phyloP scores from a whole-genome alignment of 805 yeast species.

The Saturnispora quitensis region DNA sequence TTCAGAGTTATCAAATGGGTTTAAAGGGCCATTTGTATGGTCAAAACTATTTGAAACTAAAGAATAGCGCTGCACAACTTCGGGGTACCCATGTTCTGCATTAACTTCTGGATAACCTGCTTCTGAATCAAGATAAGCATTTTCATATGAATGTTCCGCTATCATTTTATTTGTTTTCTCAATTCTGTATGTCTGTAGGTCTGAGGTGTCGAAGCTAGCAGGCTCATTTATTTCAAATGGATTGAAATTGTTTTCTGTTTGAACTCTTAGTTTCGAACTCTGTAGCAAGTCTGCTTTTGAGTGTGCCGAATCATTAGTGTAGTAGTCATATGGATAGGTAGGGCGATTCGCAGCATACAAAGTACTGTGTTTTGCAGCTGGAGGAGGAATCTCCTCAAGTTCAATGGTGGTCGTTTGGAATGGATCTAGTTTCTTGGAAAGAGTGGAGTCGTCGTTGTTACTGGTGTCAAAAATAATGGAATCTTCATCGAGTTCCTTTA shows the following conservation, averaged over 20 bases:
- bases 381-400: constrained; percentile 28
- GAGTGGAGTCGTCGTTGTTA: not conserved
- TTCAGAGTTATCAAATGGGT: not conserved
- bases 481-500: not conserved
- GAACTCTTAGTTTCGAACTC: not conserved
- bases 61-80: constrained; percentile 1
- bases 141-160: not conserved
- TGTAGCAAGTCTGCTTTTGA: constrained; percentile 1
- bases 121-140: not conserved
- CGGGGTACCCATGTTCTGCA: not conserved
- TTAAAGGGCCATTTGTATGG: not conserved
- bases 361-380: constrained; percentile 27
- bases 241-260: not conserved
- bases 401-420: constrained; percentile 10
- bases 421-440: not conserved
- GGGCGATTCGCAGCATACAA: constrained; percentile 33
- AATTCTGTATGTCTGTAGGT: not conserved
- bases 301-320: not conserved
- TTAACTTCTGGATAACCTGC: constrained; percentile 2
- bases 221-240: not conserved
- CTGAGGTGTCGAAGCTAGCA: not conserved
- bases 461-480: not conserved
- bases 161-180: not conserved
- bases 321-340: not conserved
- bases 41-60: not conserved